phyloP scores from a whole-genome alignment of 108 stramenopile genomes.

The Discostella pseudostelligera region DNA sequence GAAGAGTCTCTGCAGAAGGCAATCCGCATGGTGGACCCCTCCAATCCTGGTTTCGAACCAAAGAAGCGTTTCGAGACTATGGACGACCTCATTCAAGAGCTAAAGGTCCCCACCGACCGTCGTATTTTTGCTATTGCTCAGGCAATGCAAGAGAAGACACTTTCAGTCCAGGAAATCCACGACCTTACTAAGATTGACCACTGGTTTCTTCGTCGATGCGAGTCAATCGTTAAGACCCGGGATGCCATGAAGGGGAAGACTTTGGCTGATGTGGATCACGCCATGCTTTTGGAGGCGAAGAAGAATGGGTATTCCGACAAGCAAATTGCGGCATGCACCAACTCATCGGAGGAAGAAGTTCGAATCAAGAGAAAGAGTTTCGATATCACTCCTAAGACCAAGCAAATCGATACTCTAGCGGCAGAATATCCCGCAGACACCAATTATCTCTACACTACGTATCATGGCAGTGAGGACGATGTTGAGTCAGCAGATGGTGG shows the following conservation, averaged over 20 bases:
- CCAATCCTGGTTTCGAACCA: conserved; percentile 79
- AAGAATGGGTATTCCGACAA: conserved; percentile 92
- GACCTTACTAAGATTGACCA: conserved; percentile 95
- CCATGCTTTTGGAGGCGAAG: conserved; percentile 80
- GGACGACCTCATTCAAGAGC: conserved; percentile 73
- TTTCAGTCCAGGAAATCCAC: conserved; percentile 88
- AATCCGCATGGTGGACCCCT: conserved; percentile 95
- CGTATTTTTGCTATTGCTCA: conserved; percentile 94
- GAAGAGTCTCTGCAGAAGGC: conserved; percentile 99
- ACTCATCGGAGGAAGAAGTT: conserved; percentile 73
- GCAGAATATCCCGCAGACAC: conserved; percentile 98
- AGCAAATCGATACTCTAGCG: conserved; percentile 99
- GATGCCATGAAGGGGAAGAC: conserved; percentile 49
- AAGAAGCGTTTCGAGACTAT: conserved; percentile 43
- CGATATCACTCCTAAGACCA: conserved; percentile 85
- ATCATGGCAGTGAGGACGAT: conserved; percentile 93
- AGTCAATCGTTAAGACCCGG: conserved; percentile 80
- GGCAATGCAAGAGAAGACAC: conserved; percentile 81
- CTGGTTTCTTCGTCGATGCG: conserved; percentile 94
- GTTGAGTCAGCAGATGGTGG: conserved; percentile 82
- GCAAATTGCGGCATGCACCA: conserved; percentile 78
- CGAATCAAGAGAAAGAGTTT: conserved; percentile 58
- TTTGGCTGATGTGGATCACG: conserved; percentile 50
- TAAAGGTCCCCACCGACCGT: conserved; percentile 84
- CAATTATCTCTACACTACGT: conserved; percentile 98